Percentiles rank a stretch among this genome's conserved stretches.
Evolutionary conservation across 2,329 filamentous ascomycete species (phyloP).

Genomic region (Fusarium cicatricum): DNA sequence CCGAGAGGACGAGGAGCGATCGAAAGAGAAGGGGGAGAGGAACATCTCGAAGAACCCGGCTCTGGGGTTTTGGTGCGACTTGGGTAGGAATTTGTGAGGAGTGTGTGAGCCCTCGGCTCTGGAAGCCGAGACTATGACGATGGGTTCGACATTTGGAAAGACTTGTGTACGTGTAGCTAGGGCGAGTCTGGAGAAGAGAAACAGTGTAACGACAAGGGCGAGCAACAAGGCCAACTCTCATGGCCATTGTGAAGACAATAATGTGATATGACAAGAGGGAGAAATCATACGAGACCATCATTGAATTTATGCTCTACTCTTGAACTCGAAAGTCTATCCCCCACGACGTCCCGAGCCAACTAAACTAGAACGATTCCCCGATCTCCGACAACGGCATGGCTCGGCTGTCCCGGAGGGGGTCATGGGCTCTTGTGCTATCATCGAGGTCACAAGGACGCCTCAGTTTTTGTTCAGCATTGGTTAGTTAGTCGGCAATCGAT

Average conservation of each 20-base stretch:
- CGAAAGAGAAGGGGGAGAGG: conserved; percentile 7
- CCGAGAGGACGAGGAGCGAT: conserved; percentile 10
- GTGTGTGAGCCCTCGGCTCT: conserved; percentile 5
- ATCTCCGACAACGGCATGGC: conserved; percentile 8
- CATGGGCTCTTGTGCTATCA: neutral
- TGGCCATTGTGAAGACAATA: neutral
- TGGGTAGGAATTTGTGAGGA: conserved; percentile 3
- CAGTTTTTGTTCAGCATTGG: too few relatives aligned
- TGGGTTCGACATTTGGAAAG: neutral
- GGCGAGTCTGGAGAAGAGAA: neutral
- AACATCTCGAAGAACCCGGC: conserved; percentile 8
- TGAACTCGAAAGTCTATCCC: too few relatives aligned
- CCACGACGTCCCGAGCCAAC: neutral
- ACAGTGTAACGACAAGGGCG: conserved; percentile 2
- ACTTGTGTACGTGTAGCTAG: neutral
- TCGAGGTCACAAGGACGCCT: conserved; percentile 3
- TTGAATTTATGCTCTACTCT: neutral
- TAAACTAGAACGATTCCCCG: neutral
- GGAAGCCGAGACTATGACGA: conserved; percentile 9
- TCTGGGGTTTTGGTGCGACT: neutral
- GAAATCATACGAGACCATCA: neutral
- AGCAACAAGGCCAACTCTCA: neutral
- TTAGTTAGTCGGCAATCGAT: too few relatives aligned
- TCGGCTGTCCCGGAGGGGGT: neutral
- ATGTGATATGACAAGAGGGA: neutral